Percentiles rank a stretch among this genome's conserved stretches.
phyloP scores from a whole-genome alignment of 768 basidiomycete species.

The Filobasidium wieringae region DNA sequence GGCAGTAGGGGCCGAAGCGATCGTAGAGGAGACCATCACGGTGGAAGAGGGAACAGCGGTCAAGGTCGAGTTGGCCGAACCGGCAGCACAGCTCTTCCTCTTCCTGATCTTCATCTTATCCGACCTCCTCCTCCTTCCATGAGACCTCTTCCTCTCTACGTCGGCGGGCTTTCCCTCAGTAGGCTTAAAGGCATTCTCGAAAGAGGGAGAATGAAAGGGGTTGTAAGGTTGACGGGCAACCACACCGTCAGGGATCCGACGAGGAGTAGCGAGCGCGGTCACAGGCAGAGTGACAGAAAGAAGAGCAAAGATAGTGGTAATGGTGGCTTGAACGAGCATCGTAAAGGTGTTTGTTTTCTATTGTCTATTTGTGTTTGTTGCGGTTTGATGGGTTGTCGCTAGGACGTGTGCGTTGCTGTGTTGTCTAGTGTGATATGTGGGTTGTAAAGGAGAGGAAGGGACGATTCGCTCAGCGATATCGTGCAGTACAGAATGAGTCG shows the following conservation, averaged over 20 bases:
- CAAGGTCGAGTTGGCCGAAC: background rate
- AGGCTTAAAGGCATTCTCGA: background rate
- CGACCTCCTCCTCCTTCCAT: background rate
- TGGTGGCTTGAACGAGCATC: background rate
- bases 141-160: background rate
- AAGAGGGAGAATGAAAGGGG: background rate
- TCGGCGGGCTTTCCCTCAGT: background rate
- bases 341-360: background rate
- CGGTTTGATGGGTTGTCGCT: no score
- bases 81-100: background rate
- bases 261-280: background rate
- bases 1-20: background rate
- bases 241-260: background rate
- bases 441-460: no score
- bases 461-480: no score
- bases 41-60: background rate
- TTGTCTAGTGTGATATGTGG: no score
- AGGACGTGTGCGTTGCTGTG: no score
- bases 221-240: background rate
- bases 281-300: background rate
- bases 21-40: background rate
- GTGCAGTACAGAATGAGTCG: no score
- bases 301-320: background rate
- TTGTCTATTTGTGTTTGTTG: background rate
- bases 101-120: constrained; percentile 4